These are phyloP conservation scores for Albugo laibachii DNA, from an alignment of 352 stramenopile species.

Conservation along the genomic window DNA sequence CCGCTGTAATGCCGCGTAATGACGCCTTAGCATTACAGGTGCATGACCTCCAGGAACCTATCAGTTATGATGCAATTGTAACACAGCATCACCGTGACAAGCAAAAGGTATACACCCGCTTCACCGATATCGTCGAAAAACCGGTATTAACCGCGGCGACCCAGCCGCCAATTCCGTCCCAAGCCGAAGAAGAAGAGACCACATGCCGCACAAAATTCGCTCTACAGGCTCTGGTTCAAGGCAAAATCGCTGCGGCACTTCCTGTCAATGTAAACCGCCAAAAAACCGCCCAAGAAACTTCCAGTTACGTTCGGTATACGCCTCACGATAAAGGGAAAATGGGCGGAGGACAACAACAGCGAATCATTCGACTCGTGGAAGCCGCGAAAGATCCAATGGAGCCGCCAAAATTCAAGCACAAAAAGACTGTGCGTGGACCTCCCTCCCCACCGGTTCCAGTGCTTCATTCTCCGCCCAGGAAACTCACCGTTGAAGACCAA, in stretches of 20 bases:
- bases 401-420: slow-evolving; percentile 97
- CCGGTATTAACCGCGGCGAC: slow-evolving; percentile 1
- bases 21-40: slow-evolving; percentile 84
- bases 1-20: background rate
- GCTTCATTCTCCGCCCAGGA: slow-evolving; percentile 83
- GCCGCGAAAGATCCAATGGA: slow-evolving; percentile 98
- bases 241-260: slow-evolving; percentile 80
- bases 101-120: slow-evolving; percentile 86
- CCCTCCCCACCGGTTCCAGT: slow-evolving; percentile 82
- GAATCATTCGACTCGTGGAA: slow-evolving; percentile 98
- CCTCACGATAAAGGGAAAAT: slow-evolving; percentile 59
- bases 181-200: slow-evolving; percentile 53
- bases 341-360: slow-evolving; percentile 47
- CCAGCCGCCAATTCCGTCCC: slow-evolving; percentile 16
- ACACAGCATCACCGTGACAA: slow-evolving; percentile 91
- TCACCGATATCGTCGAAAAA: slow-evolving; percentile 85
- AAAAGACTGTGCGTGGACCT: slow-evolving; percentile 87
- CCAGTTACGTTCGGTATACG: slow-evolving; percentile 72
- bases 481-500: slow-evolving; percentile 85
- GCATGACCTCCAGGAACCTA: slow-evolving; percentile 72
- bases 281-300: slow-evolving; percentile 76
- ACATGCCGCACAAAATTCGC: slow-evolving; percentile 60
- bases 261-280: slow-evolving; percentile 63
- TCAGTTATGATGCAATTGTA: slow-evolving; percentile 93
- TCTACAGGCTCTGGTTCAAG: slow-evolving; percentile 76